Percentiles rank a stretch among this genome's conserved stretches.
Conservation (phyloP, 2,329 filamentous ascomycete genomes). For the Aspergillus hiratsukae region DNA sequence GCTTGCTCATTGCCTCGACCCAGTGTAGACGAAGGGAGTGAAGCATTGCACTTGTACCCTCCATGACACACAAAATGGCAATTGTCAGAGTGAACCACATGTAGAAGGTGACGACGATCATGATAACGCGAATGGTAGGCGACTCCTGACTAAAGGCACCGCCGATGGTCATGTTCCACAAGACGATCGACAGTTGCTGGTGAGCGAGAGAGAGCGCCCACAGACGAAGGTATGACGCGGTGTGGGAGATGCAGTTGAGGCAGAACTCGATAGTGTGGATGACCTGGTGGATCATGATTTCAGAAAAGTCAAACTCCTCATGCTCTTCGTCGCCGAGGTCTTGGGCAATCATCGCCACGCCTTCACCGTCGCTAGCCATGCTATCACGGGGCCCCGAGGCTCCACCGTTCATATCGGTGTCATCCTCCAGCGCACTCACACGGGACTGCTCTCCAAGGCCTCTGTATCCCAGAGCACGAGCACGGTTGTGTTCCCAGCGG, state of each 20-base stretch:
- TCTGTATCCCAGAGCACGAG: conserved; percentile 82
- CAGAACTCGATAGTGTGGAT: conserved; percentile 99
- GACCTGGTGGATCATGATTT: conserved; percentile 97
- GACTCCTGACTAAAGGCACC: conserved; percentile 62
- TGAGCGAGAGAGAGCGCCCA: conserved; percentile 97
- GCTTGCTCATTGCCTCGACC: conserved; percentile 98
- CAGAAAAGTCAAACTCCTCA: conserved; percentile 94
- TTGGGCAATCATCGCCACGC: conserved; percentile 81
- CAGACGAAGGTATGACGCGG: conserved; percentile 94
- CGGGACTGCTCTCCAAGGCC: conserved; percentile 84
- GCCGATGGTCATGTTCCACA: conserved; percentile 93
- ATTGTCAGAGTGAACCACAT: conserved; percentile 86
- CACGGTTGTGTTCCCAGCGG: conserved; percentile 85
- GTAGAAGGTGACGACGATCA: conserved; percentile 77
- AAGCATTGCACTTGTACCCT: conserved; percentile 93
- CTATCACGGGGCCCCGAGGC: conserved; percentile 61
- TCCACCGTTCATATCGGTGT: conserved; percentile 66
- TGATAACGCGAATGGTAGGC: conserved; percentile 67
- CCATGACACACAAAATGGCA: conserved; percentile 84
- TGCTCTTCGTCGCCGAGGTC: conserved; percentile 76
- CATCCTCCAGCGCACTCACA: conserved; percentile 85
- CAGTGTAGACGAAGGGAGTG: conserved; percentile 88
- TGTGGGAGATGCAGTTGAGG: conserved; percentile 97
- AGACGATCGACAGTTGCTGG: conserved; percentile 91
- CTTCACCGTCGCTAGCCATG: conserved; percentile 71